Conservation (phyloP, 2,329 filamentous ascomycete genomes). For the Trichophyton verrucosum region DNA sequence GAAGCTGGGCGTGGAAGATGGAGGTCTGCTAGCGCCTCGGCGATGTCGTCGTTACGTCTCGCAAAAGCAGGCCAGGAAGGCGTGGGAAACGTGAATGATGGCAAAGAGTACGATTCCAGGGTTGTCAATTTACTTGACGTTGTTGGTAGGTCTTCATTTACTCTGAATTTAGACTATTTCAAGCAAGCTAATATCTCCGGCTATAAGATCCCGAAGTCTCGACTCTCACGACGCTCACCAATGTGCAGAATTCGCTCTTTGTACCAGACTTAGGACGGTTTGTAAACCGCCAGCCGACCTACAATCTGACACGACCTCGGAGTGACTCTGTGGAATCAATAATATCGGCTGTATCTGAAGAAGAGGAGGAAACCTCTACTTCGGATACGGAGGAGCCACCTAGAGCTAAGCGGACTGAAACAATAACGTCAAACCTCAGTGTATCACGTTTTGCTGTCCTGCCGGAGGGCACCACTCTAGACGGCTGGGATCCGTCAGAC, state of each 20-base stretch:
- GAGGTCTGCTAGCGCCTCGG: conserved; percentile 3
- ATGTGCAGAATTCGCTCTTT: conserved; percentile 82
- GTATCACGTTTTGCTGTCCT: conserved; percentile 67
- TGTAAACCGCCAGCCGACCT: conserved; percentile 67
- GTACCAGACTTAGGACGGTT: conserved; percentile 65
- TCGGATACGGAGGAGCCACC: conserved; percentile 16
- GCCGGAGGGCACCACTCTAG: conserved; percentile 58
- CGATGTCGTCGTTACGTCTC: conserved; percentile 5
- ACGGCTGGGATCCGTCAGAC: conserved; percentile 64
- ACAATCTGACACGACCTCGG: conserved; percentile 46
- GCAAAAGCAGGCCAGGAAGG: conserved; percentile 22
- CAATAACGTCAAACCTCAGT: conserved; percentile 55
- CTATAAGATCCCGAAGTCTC: conserved; percentile 65
- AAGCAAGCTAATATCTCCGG: conserved; percentile 5
- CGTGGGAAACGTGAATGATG: conserved; percentile 15
- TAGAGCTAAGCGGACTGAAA: conserved; percentile 39
- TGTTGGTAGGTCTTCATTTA: conserved; percentile 41
- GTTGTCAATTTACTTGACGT: conserved; percentile 58
- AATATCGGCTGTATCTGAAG: conserved; percentile 1
- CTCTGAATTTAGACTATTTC: background rate
- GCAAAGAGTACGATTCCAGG: conserved; percentile 45
- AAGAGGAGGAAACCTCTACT: conserved; percentile 18
- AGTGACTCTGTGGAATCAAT: conserved; percentile 13
- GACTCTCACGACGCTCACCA: conserved; percentile 70
- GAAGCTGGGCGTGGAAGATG: background rate